phyloP scores from a whole-genome alignment of 2,329 filamentous ascomycete genomes.

The Chaetomiaceae sp. region DNA sequence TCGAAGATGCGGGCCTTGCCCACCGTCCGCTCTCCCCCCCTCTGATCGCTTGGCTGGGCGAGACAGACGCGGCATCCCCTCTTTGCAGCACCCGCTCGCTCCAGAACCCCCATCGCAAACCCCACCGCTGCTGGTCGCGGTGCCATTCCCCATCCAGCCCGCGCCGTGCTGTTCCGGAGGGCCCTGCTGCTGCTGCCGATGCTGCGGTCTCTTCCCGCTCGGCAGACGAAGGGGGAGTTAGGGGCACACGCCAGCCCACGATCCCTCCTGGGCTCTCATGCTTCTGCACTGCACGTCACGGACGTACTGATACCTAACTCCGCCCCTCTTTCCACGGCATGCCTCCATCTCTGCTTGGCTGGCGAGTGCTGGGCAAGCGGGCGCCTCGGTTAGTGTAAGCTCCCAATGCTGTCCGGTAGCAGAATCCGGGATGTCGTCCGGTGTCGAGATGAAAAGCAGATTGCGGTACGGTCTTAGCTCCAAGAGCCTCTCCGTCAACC shows the following conservation, averaged over 20 bases:
- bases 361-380: too few species aligned
- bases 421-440: too few species aligned
- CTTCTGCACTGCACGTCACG: background rate
- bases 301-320: background rate
- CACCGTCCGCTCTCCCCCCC: slow-evolving; percentile 9
- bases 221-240: slow-evolving; percentile 14
- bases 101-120: slow-evolving; percentile 15
- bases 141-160: slow-evolving; percentile 16
- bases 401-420: too few species aligned
- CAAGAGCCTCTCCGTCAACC: background rate
- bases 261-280: background rate
- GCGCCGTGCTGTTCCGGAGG: slow-evolving; percentile 13
- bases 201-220: slow-evolving; percentile 19
- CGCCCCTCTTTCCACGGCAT: slow-evolving; percentile 1
- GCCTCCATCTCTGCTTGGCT: background rate
- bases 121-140: slow-evolving; percentile 3
- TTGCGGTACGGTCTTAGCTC: slow-evolving; percentile 1
- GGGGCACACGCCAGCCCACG: background rate
- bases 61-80: slow-evolving; percentile 10
- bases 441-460: slow-evolving; percentile 2
- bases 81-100: slow-evolving; percentile 12
- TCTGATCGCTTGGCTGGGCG: slow-evolving; percentile 12
- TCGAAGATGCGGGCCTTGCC: slow-evolving; percentile 16
- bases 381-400: background rate
- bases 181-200: slow-evolving; percentile 1